phyloP scores from a whole-genome alignment of 805 yeast species.

The Candida stauntonica region DNA sequence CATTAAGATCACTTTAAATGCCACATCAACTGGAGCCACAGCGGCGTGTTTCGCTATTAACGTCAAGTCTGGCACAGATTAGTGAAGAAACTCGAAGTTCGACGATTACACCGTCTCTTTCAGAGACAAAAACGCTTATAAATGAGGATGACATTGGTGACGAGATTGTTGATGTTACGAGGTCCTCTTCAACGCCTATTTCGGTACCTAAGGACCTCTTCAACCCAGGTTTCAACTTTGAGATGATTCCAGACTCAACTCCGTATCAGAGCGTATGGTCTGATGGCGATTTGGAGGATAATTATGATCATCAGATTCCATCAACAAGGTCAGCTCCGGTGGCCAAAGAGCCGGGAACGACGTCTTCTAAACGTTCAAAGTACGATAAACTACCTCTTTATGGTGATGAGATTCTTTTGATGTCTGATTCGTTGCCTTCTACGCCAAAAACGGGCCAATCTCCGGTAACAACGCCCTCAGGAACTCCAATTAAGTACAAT shows the following conservation, averaged over 20 bases:
- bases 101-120: conserved; percentile 4
- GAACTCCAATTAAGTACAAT: conserved; percentile 2
- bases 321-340: not conserved
- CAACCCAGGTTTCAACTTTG: conserved; percentile 7
- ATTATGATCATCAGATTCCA: not conserved
- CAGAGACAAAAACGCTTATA: not conserved
- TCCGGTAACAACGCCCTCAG: not conserved
- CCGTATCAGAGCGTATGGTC: not conserved
- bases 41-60: conserved; percentile 7
- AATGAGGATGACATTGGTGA: not conserved
- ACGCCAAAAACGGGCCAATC: no score
- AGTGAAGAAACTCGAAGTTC: conserved; percentile 7
- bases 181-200: no score
- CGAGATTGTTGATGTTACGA: not conserved
- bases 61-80: conserved; percentile 9
- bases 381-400: not conserved
- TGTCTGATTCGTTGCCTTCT: no score
- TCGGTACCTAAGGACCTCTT: not conserved
- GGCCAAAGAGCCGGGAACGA: not conserved
- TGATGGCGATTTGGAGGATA: not conserved
- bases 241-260: conserved; percentile 5
- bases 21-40: not conserved
- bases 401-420: conserved; percentile 7
- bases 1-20: not conserved
- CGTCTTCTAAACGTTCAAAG: not conserved